A percentile compares a stretch with the other conserved stretches of the same genome.
Conservation (phyloP, 208 protist species). For the Trypanosoma lewisi region DNA sequence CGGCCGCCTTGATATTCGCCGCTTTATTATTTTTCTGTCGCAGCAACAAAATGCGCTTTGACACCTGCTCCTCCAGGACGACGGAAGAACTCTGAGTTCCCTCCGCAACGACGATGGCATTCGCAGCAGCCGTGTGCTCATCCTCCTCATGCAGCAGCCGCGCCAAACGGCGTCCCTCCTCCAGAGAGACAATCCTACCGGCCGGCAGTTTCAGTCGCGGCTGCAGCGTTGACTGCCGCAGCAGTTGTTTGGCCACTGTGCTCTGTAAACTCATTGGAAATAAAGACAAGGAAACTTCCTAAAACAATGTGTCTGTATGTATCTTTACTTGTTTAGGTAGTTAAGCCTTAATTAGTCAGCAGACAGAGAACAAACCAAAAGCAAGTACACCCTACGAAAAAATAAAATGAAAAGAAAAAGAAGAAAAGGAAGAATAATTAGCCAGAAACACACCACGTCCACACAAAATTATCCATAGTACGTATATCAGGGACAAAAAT, state of each 20-base stretch:
- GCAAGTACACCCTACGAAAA: not conserved
- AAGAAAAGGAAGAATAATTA: not conserved
- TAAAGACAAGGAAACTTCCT: not conserved
- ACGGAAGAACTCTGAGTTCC: conserved; percentile 34
- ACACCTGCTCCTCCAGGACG: conserved; percentile 67
- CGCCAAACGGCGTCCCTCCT: conserved; percentile 70
- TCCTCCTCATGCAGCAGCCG: conserved; percentile 63
- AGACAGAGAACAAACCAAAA: too few species aligned
- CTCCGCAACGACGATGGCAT: conserved; percentile 31
- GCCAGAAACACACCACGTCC: not conserved
- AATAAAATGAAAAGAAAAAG: conserved; percentile 22
- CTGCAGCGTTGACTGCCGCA: conserved; percentile 71
- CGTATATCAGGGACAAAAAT: too few species aligned
- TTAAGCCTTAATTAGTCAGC: too few species aligned
- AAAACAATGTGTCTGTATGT: too few species aligned
- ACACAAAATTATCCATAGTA: too few species aligned
- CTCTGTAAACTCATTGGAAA: conserved; percentile 14
- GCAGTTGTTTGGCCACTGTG: conserved; percentile 55
- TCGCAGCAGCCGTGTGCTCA: conserved; percentile 23
- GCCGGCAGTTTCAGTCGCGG: conserved; percentile 65
- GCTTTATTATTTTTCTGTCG: conserved; percentile 62
- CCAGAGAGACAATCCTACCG: conserved; percentile 68
- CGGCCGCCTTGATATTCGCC: conserved; percentile 65
- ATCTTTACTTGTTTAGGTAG: too few species aligned
- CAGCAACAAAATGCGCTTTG: conserved; percentile 64